Evolutionary conservation across 2,329 filamentous ascomycete species (phyloP), one percentile per base, ranked within the genome.

Genomic region (Fusarium sp.): DNA sequence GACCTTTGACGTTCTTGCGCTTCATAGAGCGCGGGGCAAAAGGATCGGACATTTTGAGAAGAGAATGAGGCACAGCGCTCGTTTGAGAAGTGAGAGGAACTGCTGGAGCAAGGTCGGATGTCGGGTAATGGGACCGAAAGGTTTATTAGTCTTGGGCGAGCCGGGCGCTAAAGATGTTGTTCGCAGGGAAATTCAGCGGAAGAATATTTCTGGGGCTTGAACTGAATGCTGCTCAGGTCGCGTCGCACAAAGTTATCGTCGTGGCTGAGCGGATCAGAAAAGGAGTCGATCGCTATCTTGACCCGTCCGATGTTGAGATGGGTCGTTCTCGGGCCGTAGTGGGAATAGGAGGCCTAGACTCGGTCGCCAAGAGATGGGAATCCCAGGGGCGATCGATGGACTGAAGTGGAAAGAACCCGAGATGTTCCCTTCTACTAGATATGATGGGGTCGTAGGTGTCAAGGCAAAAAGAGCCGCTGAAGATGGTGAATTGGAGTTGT

Each of bases 1-100:
- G 90, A 39, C 94, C 95, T 84, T 98, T 98, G 81, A 97, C 92
- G 80, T 99, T 99, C 89, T 98, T 98, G 86, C 95, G 91, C 90
- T 98, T 98, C 90, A 99, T 92, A 67, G 96, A 97, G 81, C 88
- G 88, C 81, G 87, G 87, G 69, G 87, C 87, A 74, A 90, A 90
- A 34, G 82, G 77, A 76, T 90, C 88, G 74, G 86, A 85, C 89
- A 91, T 91, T 78, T 71, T 79, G 54, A 63, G 46, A 45, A 23
- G 52, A 25, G 44, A 26, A 45, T 11, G 34, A 37, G 18, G n/a
- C 58, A 62, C 46, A 57, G 46, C 39, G 46, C 56, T 66, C 46
- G 58, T 42, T 57, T 52, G 28, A 52, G 51, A 42, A 52, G 43
- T 23, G 44, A 52, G 42, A 28, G 14, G 23, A 28, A 44, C 43